Evolutionary conservation across 2,329 filamentous ascomycete genomes (phyloP), one percentile per base, ranked within the genome.

Genomic region (Curvularia sp.): DNA sequence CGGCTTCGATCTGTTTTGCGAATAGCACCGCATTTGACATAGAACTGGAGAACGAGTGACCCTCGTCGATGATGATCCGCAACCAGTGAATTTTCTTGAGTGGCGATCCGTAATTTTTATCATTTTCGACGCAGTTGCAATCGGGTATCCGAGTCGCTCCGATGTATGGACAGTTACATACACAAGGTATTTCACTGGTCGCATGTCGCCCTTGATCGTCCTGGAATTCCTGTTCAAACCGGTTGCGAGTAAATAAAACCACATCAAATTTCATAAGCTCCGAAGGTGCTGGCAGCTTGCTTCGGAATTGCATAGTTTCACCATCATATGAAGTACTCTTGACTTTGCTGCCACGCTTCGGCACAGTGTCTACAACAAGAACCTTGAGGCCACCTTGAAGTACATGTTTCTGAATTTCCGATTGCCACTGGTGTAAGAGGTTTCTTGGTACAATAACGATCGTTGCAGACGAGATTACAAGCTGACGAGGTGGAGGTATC

Each of bases 31-130:
- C 84, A 45, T 81, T 84, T 1, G 87, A 92, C 2, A 78, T 83
- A 0, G 85, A 85, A 36, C 90, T 89, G 0, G 92, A 91, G 57
- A 97, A 88, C 58, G 86, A 90, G 73, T 97, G 93, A 0, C 94
- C 94, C 81, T 97, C 94, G 64, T 98, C 94, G 18, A 96, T 89
- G 45, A 98, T 93, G 46, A 96, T 88, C 1, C 94, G 85, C 68
- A 97, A 89, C 84, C 94, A 97, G 66, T 92, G 92, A 3, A 97
- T 77, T 7, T 85, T 77, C 38, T 87, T 86, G 18, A 97, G 77
- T 0, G 89, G 85, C 1, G 87, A 90, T 9, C 83, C 73, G 30
- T 87, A 84, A 57, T 79, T 36, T 61, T 75, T 75, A 5, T 79
- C 74, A 1, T 72, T 64, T 7, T 68, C 71, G 3, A 80, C 69